These are phyloP conservation scores for Boletus fagicola DNA, from an alignment of 768 basidiomycete genomes.

Conservation along the genomic window DNA sequence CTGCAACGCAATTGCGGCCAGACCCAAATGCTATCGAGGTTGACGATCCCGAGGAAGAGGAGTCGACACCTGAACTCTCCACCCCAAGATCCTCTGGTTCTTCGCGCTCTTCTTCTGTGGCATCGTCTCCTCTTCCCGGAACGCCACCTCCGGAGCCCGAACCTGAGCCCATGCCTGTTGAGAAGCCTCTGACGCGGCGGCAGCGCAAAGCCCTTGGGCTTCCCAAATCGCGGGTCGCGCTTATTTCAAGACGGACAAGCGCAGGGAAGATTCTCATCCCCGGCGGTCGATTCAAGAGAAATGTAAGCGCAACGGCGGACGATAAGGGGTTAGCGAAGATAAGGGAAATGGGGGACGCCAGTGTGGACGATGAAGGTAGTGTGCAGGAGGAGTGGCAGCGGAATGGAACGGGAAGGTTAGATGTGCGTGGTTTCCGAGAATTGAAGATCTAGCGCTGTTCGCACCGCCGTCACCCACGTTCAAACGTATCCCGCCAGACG, in stretches of 20 bases:
- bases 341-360: conserved; percentile 23
- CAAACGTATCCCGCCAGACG: no score
- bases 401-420: conserved; percentile 70
- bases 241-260: conserved; percentile 30
- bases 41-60: conserved; percentile 32
- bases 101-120: conserved; percentile 32
- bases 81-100: conserved; percentile 35
- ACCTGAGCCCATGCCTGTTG: conserved; percentile 2
- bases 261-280: conserved; percentile 64
- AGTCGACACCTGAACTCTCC: conserved; percentile 44
- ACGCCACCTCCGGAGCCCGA: conserved; percentile 32
- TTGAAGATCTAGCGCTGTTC: conserved; percentile 54
- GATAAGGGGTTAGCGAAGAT: conserved; percentile 19
- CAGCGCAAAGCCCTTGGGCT: conserved; percentile 69
- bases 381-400: conserved; percentile 52
- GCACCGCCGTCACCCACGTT: no score
- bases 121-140: conserved; percentile 38
- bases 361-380: conserved; percentile 34
- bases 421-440: conserved; percentile 77
- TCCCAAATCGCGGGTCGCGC: conserved; percentile 49
- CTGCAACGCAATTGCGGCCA: conserved; percentile 12
- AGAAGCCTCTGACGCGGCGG: conserved; percentile 56
- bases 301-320: conserved; percentile 10
- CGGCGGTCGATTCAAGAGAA: conserved; percentile 50
- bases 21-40: conserved; percentile 23